Evolutionary conservation across 2,329 filamentous ascomycete species (phyloP).

Genomic region (Pleurostoma richardsiae): DNA sequence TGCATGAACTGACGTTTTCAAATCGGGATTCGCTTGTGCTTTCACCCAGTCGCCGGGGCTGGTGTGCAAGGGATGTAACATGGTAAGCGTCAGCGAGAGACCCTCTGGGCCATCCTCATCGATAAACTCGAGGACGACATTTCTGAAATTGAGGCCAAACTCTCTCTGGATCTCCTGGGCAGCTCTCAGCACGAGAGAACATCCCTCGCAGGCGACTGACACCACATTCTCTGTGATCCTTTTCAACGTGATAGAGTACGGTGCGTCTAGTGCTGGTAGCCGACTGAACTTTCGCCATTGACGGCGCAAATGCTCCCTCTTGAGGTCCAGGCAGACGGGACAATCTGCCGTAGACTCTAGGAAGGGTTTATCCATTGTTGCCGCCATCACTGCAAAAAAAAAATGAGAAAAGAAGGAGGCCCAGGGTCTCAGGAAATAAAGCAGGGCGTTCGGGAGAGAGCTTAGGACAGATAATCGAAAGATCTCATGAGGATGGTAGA

Average conservation of each 20-base stretch:
- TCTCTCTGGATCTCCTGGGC: not conserved
- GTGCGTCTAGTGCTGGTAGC: not conserved
- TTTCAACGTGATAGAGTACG: not conserved
- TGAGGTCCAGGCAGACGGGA: not conserved
- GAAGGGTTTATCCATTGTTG: not conserved
- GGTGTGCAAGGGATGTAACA: not conserved
- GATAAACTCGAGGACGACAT: not conserved
- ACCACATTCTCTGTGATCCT: not conserved
- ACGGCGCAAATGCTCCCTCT: not conserved
- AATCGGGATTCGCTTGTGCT: not conserved
- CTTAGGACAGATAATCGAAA: no score
- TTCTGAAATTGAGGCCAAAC: not conserved
- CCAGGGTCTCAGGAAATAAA: no score
- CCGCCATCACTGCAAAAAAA: not conserved
- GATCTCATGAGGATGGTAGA: no score
- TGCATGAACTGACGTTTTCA: not conserved
- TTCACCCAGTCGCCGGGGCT: not conserved
- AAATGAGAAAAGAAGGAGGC: no score
- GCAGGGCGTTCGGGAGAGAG: no score
- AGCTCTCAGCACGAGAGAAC: not conserved
- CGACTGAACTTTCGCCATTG: not conserved
- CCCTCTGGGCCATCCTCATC: not conserved
- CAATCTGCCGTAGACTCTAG: not conserved
- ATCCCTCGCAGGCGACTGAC: not conserved
- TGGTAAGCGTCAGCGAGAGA: not conserved